phyloP scores from a whole-genome alignment of 169 alveolate species.

The Plasmodium cynomolgi region DNA sequence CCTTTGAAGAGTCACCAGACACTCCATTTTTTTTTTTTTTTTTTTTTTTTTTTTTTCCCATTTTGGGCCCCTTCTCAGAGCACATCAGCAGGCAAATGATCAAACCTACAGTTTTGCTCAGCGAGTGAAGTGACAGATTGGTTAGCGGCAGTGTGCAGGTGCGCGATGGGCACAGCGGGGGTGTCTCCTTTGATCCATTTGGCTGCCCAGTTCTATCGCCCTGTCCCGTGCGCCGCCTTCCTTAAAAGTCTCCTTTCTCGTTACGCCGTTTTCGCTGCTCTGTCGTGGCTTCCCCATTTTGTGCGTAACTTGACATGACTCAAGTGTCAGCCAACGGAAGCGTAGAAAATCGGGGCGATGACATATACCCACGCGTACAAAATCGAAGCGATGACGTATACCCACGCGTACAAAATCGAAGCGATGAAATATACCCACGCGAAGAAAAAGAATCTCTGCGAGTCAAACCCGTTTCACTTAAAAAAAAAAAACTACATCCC shows the following conservation, averaged over 20 bases:
- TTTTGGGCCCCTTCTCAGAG: slow-evolving; percentile 14
- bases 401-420: neutral
- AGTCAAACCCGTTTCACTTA: neutral
- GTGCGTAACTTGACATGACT: neutral
- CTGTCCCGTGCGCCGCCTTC: neutral
- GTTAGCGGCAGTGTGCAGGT: neutral
- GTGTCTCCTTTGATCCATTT: neutral
- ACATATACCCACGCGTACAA: neutral
- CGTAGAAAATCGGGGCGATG: neutral
- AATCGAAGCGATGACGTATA: too few relatives aligned
- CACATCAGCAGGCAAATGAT: slow-evolving; percentile 66
- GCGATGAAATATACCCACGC: neutral
- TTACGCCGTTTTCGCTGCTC: neutral
- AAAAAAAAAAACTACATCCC: neutral
- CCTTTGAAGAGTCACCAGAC: neutral
- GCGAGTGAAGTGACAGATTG: slow-evolving; percentile 5
- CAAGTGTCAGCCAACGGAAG: neutral
- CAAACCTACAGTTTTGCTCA: slow-evolving; percentile 42
- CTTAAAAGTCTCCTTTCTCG: neutral
- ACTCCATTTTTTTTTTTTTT: neutral
- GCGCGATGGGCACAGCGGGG: neutral
- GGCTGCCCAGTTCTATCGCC: neutral
- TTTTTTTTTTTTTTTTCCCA: neutral
- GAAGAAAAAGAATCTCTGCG: neutral
- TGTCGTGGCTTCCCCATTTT: neutral